Conservation (phyloP, 1,284 basidiomycete genomes). For the Exobasidium cylindrosporum region DNA sequence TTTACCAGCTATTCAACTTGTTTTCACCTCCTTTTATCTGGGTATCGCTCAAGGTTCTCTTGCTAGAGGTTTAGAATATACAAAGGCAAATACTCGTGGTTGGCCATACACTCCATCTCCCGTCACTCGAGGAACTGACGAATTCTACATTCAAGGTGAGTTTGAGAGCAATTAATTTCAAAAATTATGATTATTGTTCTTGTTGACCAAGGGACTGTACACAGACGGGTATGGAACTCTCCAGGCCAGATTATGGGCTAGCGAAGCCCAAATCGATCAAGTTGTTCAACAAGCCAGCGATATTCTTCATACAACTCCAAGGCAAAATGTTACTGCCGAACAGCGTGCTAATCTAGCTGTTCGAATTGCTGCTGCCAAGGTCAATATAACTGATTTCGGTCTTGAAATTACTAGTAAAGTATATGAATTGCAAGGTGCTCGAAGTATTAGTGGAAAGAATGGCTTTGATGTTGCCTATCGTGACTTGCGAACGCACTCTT, state of each 20-base stretch:
- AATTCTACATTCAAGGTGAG: conserved; percentile 50
- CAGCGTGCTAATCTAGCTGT: conserved; percentile 53
- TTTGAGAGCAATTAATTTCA: too few species aligned
- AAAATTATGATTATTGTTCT: too few species aligned
- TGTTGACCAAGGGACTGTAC: too few species aligned
- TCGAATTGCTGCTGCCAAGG: conserved; percentile 51
- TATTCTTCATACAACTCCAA: conserved; percentile 34
- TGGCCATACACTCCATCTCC: conserved; percentile 51
- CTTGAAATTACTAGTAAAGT: conserved; percentile 51
- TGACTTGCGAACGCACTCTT: conserved; percentile 45
- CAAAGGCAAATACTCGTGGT: conserved; percentile 49
- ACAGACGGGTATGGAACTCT: conserved; percentile 48
- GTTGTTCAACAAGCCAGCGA: conserved; percentile 28
- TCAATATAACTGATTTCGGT: conserved; percentile 46
- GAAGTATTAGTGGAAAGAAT: conserved; percentile 48
- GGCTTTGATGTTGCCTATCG: conserved; percentile 48
- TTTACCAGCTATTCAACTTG: conserved; percentile 53
- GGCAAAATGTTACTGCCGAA: conserved; percentile 38
- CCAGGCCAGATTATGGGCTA: conserved; percentile 50
- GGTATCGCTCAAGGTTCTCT: conserved; percentile 54
- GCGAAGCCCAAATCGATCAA: conserved; percentile 48
- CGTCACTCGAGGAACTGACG: conserved; percentile 42
- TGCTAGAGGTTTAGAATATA: conserved; percentile 42
- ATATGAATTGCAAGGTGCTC: conserved; percentile 52
- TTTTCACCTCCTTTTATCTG: conserved; percentile 55